Base-by-base conservation (phyloP, 2,329 filamentous ascomycete species). In the Calonectria hongkongensis region DNA sequence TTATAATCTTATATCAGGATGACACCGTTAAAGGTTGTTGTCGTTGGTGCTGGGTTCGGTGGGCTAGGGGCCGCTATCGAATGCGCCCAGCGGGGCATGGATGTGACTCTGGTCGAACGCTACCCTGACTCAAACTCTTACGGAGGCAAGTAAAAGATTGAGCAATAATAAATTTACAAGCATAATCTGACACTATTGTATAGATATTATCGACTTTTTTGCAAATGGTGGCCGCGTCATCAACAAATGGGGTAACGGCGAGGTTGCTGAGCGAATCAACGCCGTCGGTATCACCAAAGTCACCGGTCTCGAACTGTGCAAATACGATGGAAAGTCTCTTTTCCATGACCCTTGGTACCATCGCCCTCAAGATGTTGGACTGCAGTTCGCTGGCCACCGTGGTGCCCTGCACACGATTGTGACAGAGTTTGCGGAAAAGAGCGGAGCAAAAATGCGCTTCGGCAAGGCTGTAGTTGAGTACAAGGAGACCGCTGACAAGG, bases 161-260 rank as follows among this genome's bases (percentile, higher is more conserved):
- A 36, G 7, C 10, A 36, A 36, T 9, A 36, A 3, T 10, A 36
- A 36, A 33, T 33, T 33, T 33, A 9, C 9, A 36, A 10, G 33
- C 1, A 28, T n/a, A 4, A 16, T 12, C 62, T 65, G 3, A 65
- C 45, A 13, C 5, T 50, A 4, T 18, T 25, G 9, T 8, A 33
- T 36, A 69, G 76, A 78, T 5, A 76, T 78, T 6, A 76, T 78
- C 9, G 76, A 75, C 0, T 78, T 78, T 18, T 75, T 75, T 4
- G 66, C 70, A 1, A 78, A 78, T 54, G 76, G 76, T 4, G 76
- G 76, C 4, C 60, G 76, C 3, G 33, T 70, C 15, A 70, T 70
- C 27, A 39, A 4, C 1, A 58, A n/a, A 21, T 70, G 68, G 68
- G 68, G 50, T 16, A 63, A 54, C 12, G 68, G 68, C 18, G 48